Evolutionary conservation across 75 land plant genomes (phyloP), one percentile per base, ranked within the genome.

Genomic region (Isoetes taiwanensis): DNA sequence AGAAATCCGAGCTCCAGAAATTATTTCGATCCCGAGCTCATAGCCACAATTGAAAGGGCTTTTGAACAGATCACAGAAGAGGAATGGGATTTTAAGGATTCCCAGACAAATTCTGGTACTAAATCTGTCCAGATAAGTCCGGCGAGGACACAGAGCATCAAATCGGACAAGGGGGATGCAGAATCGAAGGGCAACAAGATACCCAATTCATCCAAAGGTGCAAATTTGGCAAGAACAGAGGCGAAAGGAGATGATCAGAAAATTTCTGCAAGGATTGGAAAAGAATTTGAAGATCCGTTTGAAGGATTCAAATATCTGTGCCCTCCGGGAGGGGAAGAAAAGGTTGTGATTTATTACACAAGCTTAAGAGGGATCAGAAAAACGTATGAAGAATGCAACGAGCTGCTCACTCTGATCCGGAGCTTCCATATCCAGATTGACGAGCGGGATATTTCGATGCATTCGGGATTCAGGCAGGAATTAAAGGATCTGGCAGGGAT

Each of bases 1-100:
- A n/a, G n/a, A n/a, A n/a, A n/a, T n/a, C n/a, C n/a, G n/a, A n/a
- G n/a, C n/a, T n/a, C n/a, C n/a, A n/a, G n/a, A n/a, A n/a, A n/a
- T n/a, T n/a, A n/a, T n/a, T 84, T 88, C 43, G 90, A 88, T 50
- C 95, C 95, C 0, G 85, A 71, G 35, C 66, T 88, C 2, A 38
- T 88, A 11, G 89, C 72, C 0, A 68, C 79, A 8, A 72, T 67
- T 21, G 90, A 84, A 72, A 69, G 55, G 46, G 85, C 79, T 21
- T 46, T 79, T 11, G 67, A 72, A 3, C 46, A 71, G 23, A 20
- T 28, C 10, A 35, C 21, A 19, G 72, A 68, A 20, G n/a, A n/a
- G n/a, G n/a, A n/a, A n/a, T 57, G 54, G 12, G 58, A 64, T 28
- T 64, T 57, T 57, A 52, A 41, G 4, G 41, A 57, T 20, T 14